Evolutionary conservation across 2,329 filamentous ascomycete species (phyloP).

Genomic region (Fusarium cyanostomum): DNA sequence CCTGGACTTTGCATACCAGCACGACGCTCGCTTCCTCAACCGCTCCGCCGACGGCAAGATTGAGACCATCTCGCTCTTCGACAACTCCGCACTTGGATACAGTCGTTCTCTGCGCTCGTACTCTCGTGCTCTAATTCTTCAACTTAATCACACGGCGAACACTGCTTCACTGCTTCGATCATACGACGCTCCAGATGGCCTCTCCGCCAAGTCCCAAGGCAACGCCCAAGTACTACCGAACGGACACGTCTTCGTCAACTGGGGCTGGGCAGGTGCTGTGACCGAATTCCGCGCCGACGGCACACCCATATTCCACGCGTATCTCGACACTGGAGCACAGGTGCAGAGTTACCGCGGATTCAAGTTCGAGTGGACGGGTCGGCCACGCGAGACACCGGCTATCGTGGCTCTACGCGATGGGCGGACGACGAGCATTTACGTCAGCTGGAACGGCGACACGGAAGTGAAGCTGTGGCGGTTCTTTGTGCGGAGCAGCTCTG

Average conservation of each 20-base stretch:
- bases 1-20: conserved; percentile 59
- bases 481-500: neutral
- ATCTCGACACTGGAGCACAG: conserved; percentile 51
- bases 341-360: conserved; percentile 65
- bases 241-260: conserved; percentile 65
- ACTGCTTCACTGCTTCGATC: conserved; percentile 56
- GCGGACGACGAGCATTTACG: neutral
- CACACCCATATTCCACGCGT: conserved; percentile 60
- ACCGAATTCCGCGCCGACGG: conserved; percentile 59
- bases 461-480: neutral
- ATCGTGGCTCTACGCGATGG: conserved; percentile 28
- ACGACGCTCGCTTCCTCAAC: conserved; percentile 56
- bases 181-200: conserved; percentile 58
- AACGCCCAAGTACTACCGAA: conserved; percentile 62
- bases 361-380: conserved; percentile 62
- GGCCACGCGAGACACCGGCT: conserved; percentile 47
- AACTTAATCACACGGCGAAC: conserved; percentile 54
- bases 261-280: conserved; percentile 61
- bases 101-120: neutral
- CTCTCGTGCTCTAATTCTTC: conserved; percentile 56
- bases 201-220: conserved; percentile 60
- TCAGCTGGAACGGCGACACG: neutral
- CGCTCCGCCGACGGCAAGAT: conserved; percentile 51
- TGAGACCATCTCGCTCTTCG: conserved; percentile 62
- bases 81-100: conserved; percentile 51